Evolutionary conservation across 192 early-diverging fungal species (phyloP).

Genomic region (Coemansia sp.): DNA sequence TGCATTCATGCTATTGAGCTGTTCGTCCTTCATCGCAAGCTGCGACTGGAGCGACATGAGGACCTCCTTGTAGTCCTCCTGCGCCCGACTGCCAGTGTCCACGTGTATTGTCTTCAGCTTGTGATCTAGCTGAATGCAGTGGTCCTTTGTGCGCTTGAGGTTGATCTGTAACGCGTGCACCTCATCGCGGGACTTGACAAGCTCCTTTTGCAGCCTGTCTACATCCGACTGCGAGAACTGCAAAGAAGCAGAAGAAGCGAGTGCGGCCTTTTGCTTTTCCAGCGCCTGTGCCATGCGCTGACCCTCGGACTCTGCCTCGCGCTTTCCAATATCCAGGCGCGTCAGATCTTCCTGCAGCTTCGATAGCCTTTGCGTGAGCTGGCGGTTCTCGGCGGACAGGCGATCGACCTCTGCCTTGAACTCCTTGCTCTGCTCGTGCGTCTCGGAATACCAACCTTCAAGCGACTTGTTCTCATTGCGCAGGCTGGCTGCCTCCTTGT

Average conservation of each 20-base stretch:
- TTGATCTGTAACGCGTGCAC: slow-evolving; percentile 38
- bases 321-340: slow-evolving; percentile 27
- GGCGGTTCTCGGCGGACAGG: slow-evolving; percentile 54
- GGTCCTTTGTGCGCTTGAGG: slow-evolving; percentile 51
- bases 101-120: slow-evolving; percentile 26
- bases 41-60: slow-evolving; percentile 57
- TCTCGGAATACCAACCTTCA: slow-evolving; percentile 50
- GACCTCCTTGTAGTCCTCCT: slow-evolving; percentile 57
- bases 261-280: slow-evolving; percentile 26
- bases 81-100: slow-evolving; percentile 11
- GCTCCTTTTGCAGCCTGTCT: slow-evolving; percentile 45
- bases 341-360: slow-evolving; percentile 31
- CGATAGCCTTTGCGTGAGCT: slow-evolving; percentile 34
- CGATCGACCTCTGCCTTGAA: slow-evolving; percentile 40
- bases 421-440: slow-evolving; percentile 36
- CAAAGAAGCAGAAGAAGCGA: slow-evolving; percentile 8
- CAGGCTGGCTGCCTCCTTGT: slow-evolving; percentile 44
- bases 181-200: slow-evolving; percentile 47
- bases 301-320: slow-evolving; percentile 29
- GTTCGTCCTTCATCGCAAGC: slow-evolving; percentile 37
- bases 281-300: slow-evolving; percentile 27
- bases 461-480: slow-evolving; percentile 41
- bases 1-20: slow-evolving; percentile 72
- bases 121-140: slow-evolving; percentile 37
- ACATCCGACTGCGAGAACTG: slow-evolving; percentile 40